Conservation (phyloP, 148 eudicot species). For the Heliamphora exappendiculata region DNA sequence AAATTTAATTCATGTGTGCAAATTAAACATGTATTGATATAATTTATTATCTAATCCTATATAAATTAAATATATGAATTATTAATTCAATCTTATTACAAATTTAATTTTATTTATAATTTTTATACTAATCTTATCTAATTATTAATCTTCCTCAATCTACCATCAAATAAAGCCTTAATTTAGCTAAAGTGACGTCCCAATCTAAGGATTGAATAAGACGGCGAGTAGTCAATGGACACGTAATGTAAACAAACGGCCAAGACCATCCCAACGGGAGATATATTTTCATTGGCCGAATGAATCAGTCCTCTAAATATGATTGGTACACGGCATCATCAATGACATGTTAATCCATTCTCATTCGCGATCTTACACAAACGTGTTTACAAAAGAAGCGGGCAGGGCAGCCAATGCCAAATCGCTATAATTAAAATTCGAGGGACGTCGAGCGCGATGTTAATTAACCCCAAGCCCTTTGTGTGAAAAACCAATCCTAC, state of each 20-base stretch:
- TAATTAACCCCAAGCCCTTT: background rate
- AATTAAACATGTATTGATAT: too few species aligned
- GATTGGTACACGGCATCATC: conserved; percentile 33
- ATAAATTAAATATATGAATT: too few species aligned
- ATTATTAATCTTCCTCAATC: too few species aligned
- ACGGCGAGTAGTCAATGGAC: background rate
- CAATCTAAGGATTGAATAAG: background rate
- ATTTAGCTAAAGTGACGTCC: too few species aligned
- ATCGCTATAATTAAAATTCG: background rate
- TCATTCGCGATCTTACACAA: background rate
- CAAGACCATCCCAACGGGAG: conserved; percentile 18
- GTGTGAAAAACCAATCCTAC: background rate
- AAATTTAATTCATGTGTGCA: too few species aligned
- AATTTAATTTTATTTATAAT: too few species aligned
- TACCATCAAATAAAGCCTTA: too few species aligned
- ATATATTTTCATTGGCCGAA: conserved; percentile 9
- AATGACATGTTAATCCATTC: conserved; percentile 18
- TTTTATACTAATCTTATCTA: too few species aligned
- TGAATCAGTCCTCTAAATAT: background rate
- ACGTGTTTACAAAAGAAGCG: too few species aligned
- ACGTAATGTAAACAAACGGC: background rate
- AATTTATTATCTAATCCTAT: too few species aligned
- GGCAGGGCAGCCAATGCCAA: too few species aligned
- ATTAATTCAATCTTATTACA: too few species aligned
- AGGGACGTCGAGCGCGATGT: background rate